Base-by-base conservation (phyloP, 78 protist genomes). In the Diacronema lutheri region DNA sequence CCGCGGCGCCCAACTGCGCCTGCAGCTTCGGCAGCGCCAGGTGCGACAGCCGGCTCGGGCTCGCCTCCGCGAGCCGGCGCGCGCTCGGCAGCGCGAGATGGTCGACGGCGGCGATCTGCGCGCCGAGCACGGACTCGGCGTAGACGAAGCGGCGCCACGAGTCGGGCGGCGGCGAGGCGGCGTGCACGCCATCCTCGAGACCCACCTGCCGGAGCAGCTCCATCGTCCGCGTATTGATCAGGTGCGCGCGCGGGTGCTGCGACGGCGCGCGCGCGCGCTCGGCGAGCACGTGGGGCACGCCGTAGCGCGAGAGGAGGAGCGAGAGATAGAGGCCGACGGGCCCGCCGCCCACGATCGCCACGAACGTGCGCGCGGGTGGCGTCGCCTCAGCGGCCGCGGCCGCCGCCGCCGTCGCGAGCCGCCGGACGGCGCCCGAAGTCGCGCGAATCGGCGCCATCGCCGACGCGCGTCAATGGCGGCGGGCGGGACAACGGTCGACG, bases 281-380 rank as follows among this genome's bases (percentile, higher is more conserved):
- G 33, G n/a, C 26, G 21, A 77, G 62, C 3, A 56, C 12, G 50
- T 38, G 23, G 7, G 50, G 65, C 23, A 77, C 83, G 65, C 83
- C 71, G 31, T 10, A 31, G 33, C 33, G 13, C 37, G 68, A 37
- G 38, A 77, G 83, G 20, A 57, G 65, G 19, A 10, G 13, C 29
- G 83, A 37, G 14, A 37, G 1, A 44, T 20, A 33, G 20, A 77
- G 83, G 13, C 83, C 83, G 68, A 77, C 68, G n/a, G 83, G 83
- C 12, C 83, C 83, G 50, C 83, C 83, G 31, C 83, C 83, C 31
- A 57, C 66, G 21, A 77, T 77, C 38, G 38, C 55, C n/a, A 38
- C 76, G 1, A 26, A 26, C 55, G 56, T 5, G n/a, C 76, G 76
- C 50, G 3, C 50, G 50, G 50, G 50, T n/a, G n/a, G n/a, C n/a